phyloP scores from a whole-genome alignment of 1,139 yeast genomes.

The Yamadazyma buinensis region DNA sequence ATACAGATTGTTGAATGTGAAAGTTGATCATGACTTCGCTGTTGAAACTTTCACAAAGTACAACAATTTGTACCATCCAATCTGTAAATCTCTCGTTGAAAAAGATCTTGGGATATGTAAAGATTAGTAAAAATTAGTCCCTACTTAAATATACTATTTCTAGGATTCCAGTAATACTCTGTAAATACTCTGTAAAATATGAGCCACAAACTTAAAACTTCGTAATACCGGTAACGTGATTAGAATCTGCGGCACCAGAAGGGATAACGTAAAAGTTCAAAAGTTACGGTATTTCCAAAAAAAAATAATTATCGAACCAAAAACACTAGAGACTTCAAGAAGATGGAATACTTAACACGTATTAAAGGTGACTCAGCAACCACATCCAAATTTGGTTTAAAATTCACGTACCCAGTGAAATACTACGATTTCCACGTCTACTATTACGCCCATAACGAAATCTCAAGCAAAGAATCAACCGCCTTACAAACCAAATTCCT shows the following conservation, averaged over 20 bases:
- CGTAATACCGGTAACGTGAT: neutral
- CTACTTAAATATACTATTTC: too few relatives aligned
- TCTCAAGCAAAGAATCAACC: slow-evolving; percentile 21
- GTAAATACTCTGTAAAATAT: too few relatives aligned
- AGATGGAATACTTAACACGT: slow-evolving; percentile 30
- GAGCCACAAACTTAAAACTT: too few relatives aligned
- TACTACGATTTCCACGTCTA: slow-evolving; percentile 36
- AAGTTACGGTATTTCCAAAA: too few relatives aligned
- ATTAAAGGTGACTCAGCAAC: slow-evolving; percentile 17
- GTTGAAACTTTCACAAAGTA: slow-evolving; percentile 21
- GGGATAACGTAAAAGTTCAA: too few relatives aligned
- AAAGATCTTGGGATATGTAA: slow-evolving; percentile 27
- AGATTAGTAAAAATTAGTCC: too few relatives aligned
- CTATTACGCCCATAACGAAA: slow-evolving; percentile 21
- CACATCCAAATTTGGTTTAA: slow-evolving; percentile 19
- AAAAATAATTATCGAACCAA: too few relatives aligned
- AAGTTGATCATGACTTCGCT: slow-evolving; percentile 30
- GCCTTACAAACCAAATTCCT: slow-evolving; percentile 20
- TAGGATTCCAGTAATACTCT: too few relatives aligned
- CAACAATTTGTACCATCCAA: slow-evolving; percentile 34
- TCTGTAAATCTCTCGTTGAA: slow-evolving; percentile 33
- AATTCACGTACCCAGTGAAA: slow-evolving; percentile 24
- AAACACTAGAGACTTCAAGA: too few relatives aligned
- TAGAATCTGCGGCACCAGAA: too few relatives aligned
- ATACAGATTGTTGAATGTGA: slow-evolving; percentile 25